Evolutionary conservation across 768 basidiomycete species (phyloP).

Genomic region (Trametes maxima): DNA sequence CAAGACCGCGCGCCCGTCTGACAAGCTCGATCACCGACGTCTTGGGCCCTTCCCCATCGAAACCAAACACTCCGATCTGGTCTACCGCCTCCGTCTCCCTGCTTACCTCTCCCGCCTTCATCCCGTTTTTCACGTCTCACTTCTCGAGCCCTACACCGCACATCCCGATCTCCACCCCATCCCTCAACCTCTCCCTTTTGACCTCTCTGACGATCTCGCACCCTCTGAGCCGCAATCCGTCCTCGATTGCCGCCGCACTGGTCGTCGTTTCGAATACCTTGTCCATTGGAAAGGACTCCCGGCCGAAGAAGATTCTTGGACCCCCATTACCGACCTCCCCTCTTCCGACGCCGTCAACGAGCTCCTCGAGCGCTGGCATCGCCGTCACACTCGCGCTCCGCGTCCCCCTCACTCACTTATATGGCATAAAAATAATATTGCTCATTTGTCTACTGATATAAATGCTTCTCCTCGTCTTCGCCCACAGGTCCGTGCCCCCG

Average conservation of each 20-base stretch:
- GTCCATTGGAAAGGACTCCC: constrained; percentile 5
- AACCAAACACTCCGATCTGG: constrained; percentile 1
- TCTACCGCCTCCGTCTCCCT: constrained; percentile 7
- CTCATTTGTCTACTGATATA: background rate
- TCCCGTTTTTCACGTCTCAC: constrained; percentile 4
- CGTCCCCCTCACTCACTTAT: constrained; percentile 1
- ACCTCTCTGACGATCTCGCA: background rate
- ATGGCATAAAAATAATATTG: constrained; percentile 1
- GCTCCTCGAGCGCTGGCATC: constrained; percentile 7
- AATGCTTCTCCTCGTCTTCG: no score
- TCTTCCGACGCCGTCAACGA: background rate
- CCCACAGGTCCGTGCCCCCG: background rate
- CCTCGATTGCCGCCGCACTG: constrained; percentile 6
- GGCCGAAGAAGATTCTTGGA: constrained; percentile 14
- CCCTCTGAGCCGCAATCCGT: constrained; percentile 3
- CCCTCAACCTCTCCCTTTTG: background rate
- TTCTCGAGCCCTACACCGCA: background rate
- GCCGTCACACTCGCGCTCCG: constrained; percentile 5
- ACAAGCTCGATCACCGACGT: constrained; percentile 36
- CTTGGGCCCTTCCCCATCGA: constrained; percentile 6
- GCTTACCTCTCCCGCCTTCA: constrained; percentile 5
- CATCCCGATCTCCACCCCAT: background rate
- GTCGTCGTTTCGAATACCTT: constrained; percentile 6
- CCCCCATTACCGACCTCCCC: constrained; percentile 8
- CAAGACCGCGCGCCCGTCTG: constrained; percentile 42